Conservation (phyloP, 1,139 yeast species). For the Blastobotrys buckinghamii region DNA sequence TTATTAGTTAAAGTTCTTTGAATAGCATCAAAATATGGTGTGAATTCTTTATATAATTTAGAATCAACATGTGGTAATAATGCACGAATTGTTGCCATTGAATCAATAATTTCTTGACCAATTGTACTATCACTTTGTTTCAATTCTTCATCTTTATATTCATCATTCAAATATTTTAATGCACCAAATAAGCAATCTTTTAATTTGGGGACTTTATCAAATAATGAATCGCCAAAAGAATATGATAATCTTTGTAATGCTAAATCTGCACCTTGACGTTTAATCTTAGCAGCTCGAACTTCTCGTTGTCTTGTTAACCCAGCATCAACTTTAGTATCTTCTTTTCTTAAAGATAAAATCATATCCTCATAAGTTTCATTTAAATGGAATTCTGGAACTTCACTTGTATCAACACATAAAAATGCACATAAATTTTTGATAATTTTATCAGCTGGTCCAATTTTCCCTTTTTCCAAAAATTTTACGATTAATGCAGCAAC, state of each 20-base stretch:
- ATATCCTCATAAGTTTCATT: slow-evolving; percentile 51
- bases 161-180: slow-evolving; percentile 34
- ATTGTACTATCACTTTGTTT: slow-evolving; percentile 41
- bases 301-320: slow-evolving; percentile 57
- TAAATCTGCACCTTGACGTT: slow-evolving; percentile 75
- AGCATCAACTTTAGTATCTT: slow-evolving; percentile 66
- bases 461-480: slow-evolving; percentile 52
- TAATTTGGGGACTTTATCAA: slow-evolving; percentile 62
- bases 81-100: slow-evolving; percentile 76
- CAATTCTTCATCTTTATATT: slow-evolving; percentile 33
- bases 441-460: slow-evolving; percentile 78
- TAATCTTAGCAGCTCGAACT: slow-evolving; percentile 67
- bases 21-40: slow-evolving; percentile 44
- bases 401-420: slow-evolving; percentile 90
- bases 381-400: slow-evolving; percentile 86
- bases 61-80: slow-evolving; percentile 57
- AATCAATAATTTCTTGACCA: slow-evolving; percentile 85
- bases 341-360: slow-evolving; percentile 73
- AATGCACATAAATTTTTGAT: slow-evolving; percentile 89
- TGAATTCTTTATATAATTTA: slow-evolving; percentile 45
- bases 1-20: slow-evolving; percentile 61
- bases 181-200: slow-evolving; percentile 65
- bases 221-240: slow-evolving; percentile 49
- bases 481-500: slow-evolving; percentile 58
- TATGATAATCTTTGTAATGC: slow-evolving; percentile 51